These are phyloP conservation scores for Kickxella alabastrina DNA, from an alignment of 192 early-diverging fungal genomes.

Conservation along the genomic window DNA sequence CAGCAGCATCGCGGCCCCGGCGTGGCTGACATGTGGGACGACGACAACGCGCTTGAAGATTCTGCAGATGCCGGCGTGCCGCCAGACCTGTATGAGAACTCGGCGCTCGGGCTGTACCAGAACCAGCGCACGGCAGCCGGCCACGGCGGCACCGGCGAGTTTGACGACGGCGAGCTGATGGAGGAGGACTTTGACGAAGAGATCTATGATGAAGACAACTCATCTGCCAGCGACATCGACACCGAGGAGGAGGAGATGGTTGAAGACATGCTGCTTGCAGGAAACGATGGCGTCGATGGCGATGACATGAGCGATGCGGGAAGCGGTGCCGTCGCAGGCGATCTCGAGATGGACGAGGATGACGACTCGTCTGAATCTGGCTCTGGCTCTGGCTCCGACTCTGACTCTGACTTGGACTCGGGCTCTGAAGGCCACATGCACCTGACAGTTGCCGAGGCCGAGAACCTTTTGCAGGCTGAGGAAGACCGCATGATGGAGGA, in stretches of 20 bases:
- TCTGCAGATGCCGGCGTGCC: conserved; percentile 46
- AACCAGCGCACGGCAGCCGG: conserved; percentile 45
- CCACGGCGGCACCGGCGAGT: conserved; percentile 15
- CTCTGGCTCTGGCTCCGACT: conserved; percentile 54
- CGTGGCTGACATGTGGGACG: conserved; percentile 33
- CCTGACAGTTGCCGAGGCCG: conserved; percentile 37
- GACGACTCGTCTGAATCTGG: conserved; percentile 57
- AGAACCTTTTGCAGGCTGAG: conserved; percentile 39
- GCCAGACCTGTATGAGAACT: conserved; percentile 53
- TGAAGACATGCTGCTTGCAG: conserved; percentile 43
- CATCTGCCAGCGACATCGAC: conserved; percentile 62
- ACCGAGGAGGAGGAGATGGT: conserved; percentile 68
- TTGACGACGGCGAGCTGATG: conserved; percentile 34
- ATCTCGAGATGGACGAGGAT: conserved; percentile 51
- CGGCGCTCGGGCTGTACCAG: conserved; percentile 50
- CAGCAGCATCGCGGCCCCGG: conserved; percentile 11
- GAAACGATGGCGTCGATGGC: conserved; percentile 63
- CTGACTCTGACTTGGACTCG: conserved; percentile 51
- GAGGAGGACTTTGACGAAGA: conserved; percentile 52
- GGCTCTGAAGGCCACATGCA: conserved; percentile 37
- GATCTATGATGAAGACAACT: conserved; percentile 56
- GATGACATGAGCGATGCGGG: conserved; percentile 60
- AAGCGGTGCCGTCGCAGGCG: conserved; percentile 52
- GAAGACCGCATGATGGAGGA: conserved; percentile 55
- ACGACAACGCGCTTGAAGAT: conserved; percentile 24